A percentile compares a stretch with the other conserved stretches of the same genome.
phyloP scores from a whole-genome alignment of 768 basidiomycete genomes.

The Pleurotus salmoneostramineus region DNA sequence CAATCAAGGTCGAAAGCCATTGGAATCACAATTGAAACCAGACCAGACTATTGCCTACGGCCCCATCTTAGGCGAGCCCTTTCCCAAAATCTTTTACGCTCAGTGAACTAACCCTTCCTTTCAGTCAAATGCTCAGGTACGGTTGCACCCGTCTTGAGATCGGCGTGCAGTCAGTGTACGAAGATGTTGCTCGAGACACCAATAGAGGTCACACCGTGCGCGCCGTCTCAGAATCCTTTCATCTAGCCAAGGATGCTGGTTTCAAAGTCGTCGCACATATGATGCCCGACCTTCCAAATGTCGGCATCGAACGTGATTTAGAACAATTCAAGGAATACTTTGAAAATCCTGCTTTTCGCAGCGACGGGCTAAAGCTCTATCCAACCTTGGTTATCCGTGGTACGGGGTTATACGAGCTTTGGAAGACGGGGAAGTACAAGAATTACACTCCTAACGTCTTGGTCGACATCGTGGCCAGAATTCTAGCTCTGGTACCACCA shows the following conservation, averaged over 20 bases:
- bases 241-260: constrained; percentile 96
- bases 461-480: constrained; percentile 94
- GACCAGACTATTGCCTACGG: constrained; percentile 96
- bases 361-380: constrained; percentile 97
- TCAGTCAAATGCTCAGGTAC: constrained; percentile 96
- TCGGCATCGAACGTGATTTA: constrained; percentile 94
- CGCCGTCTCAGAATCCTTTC: constrained; percentile 94
- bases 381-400: constrained; percentile 97
- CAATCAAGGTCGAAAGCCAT: constrained; percentile 98
- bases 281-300: constrained; percentile 99
- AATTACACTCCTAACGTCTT: constrained; percentile 99
- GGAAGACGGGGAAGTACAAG: constrained; percentile 96
- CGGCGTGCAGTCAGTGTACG: constrained; percentile 98
- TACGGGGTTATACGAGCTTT: constrained; percentile 92
- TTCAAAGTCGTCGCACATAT: constrained; percentile 99
- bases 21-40: constrained; percentile 97
- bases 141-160: constrained; percentile 98
- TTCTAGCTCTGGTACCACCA: constrained; percentile 93
- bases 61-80: constrained; percentile 80
- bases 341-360: constrained; percentile 96
- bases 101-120: constrained; percentile 1
- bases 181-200: constrained; percentile 98
- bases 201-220: constrained; percentile 99
- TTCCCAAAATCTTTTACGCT: not conserved
- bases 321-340: constrained; percentile 99